Conservation (phyloP, 2,329 filamentous ascomycete species). For the Sporothrix euskadiensis region DNA sequence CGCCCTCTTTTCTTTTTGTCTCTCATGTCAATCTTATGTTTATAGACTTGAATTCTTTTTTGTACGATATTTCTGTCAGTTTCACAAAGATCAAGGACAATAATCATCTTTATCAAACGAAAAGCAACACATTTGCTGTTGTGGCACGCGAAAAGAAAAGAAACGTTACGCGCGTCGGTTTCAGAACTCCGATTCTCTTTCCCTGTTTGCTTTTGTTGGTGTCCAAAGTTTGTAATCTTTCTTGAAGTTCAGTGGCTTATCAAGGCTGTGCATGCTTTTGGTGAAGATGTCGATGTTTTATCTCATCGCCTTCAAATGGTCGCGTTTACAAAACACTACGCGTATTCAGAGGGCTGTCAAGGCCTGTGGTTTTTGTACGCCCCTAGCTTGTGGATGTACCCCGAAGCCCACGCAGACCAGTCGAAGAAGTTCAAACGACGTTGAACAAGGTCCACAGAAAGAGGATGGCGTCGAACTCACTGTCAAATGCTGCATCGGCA, state of each 20-base stretch:
- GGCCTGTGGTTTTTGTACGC: not conserved
- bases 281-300: not conserved
- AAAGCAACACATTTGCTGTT: constrained; percentile 1
- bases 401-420: not conserved
- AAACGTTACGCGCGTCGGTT: not conserved
- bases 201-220: not conserved
- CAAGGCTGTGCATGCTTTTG: not conserved
- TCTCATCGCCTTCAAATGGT: not conserved
- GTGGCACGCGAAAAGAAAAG: not conserved
- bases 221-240: not conserved
- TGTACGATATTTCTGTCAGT: constrained; percentile 13
- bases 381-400: not conserved
- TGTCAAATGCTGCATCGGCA: too few species aligned
- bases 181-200: not conserved
- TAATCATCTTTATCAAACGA: constrained; percentile 1
- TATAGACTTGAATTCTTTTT: not conserved
- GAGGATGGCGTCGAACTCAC: too few species aligned
- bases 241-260: not conserved
- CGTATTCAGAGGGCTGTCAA: not conserved
- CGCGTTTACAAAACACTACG: too few species aligned
- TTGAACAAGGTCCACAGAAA: not conserved
- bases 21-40: not conserved
- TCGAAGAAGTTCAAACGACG: not conserved
- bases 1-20: not conserved
- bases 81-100: constrained; percentile 10